Conservation (phyloP, 805 yeast genomes). For the Teunomyces barrocoloradensis region DNA sequence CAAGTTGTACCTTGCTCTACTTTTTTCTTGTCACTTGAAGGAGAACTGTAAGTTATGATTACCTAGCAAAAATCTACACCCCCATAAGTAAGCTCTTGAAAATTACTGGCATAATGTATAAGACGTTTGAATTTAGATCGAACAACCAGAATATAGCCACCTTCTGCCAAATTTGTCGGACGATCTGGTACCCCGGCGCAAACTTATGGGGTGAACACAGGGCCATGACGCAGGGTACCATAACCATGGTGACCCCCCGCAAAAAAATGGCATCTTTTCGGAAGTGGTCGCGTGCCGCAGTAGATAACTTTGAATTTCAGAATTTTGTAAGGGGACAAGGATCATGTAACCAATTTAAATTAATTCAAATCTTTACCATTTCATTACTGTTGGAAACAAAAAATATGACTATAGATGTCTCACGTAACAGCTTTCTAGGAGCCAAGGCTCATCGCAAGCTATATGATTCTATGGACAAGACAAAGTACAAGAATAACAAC, state of each 20-base stretch:
- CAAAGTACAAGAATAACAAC: slow-evolving; percentile 4
- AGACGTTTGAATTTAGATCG: background rate
- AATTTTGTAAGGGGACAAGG: background rate
- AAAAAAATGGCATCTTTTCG: background rate
- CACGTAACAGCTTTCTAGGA: background rate
- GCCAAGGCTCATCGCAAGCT: slow-evolving; percentile 1
- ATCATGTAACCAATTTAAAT: background rate
- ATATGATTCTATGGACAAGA: background rate
- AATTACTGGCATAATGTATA: too few relatives aligned
- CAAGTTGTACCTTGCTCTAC: too few relatives aligned
- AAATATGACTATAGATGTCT: slow-evolving; percentile 6
- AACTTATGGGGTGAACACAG: background rate
- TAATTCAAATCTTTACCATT: background rate
- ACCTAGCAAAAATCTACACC: background rate
- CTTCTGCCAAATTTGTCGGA: background rate
- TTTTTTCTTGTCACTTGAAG: too few relatives aligned
- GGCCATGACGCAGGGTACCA: background rate
- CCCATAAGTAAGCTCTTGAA: background rate
- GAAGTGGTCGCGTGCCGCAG: background rate
- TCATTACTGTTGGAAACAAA: background rate
- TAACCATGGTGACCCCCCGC: slow-evolving; percentile 6
- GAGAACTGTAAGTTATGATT: background rate
- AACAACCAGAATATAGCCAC: background rate
- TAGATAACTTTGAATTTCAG: background rate
- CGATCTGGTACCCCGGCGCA: background rate